These are phyloP conservation scores for Picochlorum costavermella DNA, from an alignment of 139 green algal species.

Conservation along the genomic window DNA sequence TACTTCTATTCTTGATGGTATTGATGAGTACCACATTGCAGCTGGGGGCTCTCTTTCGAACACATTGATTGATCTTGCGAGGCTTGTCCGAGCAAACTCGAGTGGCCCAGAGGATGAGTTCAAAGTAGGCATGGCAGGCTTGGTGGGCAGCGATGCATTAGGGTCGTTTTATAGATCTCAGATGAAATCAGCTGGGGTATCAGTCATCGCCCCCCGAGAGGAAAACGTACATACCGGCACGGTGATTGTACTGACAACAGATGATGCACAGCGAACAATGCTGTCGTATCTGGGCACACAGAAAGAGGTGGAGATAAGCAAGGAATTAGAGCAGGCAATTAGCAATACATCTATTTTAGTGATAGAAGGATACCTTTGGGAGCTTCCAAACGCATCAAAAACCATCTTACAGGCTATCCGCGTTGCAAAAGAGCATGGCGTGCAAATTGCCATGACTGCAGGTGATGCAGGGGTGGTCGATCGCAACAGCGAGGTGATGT, in stretches of 20 bases:
- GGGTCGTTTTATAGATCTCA: slow-evolving; percentile 68
- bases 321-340: slow-evolving; percentile 45
- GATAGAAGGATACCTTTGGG: slow-evolving; percentile 80
- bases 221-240: slow-evolving; percentile 50
- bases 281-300: slow-evolving; percentile 65
- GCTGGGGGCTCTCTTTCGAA: slow-evolving; percentile 82
- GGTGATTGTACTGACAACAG: slow-evolving; percentile 80
- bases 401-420: slow-evolving; percentile 41
- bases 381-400: slow-evolving; percentile 32
- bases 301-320: slow-evolving; percentile 24
- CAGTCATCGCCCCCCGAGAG: slow-evolving; percentile 39
- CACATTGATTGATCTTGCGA: slow-evolving; percentile 71
- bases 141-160: slow-evolving; percentile 56
- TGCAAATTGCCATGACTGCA: slow-evolving; percentile 70
- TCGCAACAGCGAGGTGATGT: slow-evolving; percentile 45
- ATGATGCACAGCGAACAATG: slow-evolving; percentile 85
- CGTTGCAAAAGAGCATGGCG: slow-evolving; percentile 38
- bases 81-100: slow-evolving; percentile 43
- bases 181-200: slow-evolving; percentile 53
- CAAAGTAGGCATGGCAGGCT: slow-evolving; percentile 59
- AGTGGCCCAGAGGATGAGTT: slow-evolving; percentile 13
- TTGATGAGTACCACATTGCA: slow-evolving; percentile 49
- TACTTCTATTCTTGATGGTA: slow-evolving; percentile 10
- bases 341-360: slow-evolving; percentile 42
- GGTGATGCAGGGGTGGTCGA: slow-evolving; percentile 75